phyloP scores from a whole-genome alignment of 78 protist genomes.

The Isochrysis galbana region DNA sequence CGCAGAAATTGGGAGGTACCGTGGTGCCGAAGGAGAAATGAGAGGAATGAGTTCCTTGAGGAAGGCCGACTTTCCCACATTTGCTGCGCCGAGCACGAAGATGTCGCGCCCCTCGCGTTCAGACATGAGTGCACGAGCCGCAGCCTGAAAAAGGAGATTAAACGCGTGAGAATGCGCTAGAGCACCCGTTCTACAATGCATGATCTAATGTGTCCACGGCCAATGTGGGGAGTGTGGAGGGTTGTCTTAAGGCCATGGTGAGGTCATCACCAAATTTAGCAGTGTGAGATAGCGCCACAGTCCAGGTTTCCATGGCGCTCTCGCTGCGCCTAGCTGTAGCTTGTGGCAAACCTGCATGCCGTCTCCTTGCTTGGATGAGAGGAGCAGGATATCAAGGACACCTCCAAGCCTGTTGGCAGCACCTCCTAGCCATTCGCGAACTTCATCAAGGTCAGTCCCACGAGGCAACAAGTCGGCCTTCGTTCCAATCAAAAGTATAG shows the following conservation, averaged over 20 bases:
- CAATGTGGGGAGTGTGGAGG: too few relatives aligned
- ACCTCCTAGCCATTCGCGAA: not conserved
- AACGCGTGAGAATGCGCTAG: not conserved
- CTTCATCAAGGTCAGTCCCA: not conserved
- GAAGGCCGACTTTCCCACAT: constrained; percentile 14
- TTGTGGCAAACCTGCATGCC: not conserved
- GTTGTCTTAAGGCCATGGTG: too few relatives aligned
- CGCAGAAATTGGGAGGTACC: not conserved
- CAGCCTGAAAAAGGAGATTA: not conserved
- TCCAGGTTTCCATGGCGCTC: too few relatives aligned
- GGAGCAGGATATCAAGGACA: not conserved
- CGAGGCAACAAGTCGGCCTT: not conserved
- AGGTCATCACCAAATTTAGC: too few relatives aligned
- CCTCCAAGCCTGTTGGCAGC: not conserved
- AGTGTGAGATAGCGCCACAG: too few relatives aligned
- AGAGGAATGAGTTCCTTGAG: not conserved
- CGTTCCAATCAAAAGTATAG: not conserved
- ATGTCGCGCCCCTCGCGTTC: not conserved
- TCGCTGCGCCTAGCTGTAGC: too few relatives aligned
- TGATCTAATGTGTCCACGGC: too few relatives aligned
- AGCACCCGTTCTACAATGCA: too few relatives aligned
- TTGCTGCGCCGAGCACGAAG: constrained; percentile 28
- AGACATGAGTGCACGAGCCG: not conserved
- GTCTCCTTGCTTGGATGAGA: not conserved
- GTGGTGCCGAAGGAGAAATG: too few relatives aligned